Conservation (phyloP, 2,329 filamentous ascomycete species). For the Sodiomyces alkalinus region DNA sequence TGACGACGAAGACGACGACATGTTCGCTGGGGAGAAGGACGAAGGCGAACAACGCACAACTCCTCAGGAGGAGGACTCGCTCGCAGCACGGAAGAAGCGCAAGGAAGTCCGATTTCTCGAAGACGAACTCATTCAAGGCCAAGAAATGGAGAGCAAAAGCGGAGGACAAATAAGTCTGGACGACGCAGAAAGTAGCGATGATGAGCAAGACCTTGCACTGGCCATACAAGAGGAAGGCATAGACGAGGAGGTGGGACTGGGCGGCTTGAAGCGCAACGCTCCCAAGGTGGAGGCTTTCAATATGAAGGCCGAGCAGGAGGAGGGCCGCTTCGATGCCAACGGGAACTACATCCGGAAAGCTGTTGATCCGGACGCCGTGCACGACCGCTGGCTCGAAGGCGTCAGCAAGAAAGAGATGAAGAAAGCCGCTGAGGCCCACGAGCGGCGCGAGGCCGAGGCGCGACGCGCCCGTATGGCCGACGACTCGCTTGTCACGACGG, state of each 20-base stretch:
- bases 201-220: constrained; percentile 57
- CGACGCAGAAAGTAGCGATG: constrained; percentile 39
- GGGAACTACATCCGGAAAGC: constrained; percentile 90
- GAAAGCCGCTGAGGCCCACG: constrained; percentile 71
- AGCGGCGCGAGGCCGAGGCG: constrained; percentile 66
- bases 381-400: constrained; percentile 87
- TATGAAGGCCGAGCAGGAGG: constrained; percentile 76
- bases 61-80: constrained; percentile 26
- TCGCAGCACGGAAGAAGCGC: constrained; percentile 33
- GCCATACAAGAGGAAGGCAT: constrained; percentile 62
- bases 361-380: constrained; percentile 71
- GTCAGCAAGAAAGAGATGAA: constrained; percentile 89
- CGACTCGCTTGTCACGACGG: constrained; percentile 57
- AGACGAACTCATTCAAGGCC: constrained; percentile 57
- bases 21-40: constrained; percentile 56
- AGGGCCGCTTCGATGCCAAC: constrained; percentile 78
- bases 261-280: constrained; percentile 81
- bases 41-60: constrained; percentile 14
- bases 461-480: constrained; percentile 57
- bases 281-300: constrained; percentile 96
- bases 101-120: constrained; percentile 48
- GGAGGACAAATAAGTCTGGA: constrained; percentile 56
- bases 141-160: constrained; percentile 57
- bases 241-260: constrained; percentile 81
- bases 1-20: constrained; percentile 53